These are phyloP conservation scores for Nephromyces sp. DNA, from an alignment of 169 alveolate genomes.

Conservation along the genomic window DNA sequence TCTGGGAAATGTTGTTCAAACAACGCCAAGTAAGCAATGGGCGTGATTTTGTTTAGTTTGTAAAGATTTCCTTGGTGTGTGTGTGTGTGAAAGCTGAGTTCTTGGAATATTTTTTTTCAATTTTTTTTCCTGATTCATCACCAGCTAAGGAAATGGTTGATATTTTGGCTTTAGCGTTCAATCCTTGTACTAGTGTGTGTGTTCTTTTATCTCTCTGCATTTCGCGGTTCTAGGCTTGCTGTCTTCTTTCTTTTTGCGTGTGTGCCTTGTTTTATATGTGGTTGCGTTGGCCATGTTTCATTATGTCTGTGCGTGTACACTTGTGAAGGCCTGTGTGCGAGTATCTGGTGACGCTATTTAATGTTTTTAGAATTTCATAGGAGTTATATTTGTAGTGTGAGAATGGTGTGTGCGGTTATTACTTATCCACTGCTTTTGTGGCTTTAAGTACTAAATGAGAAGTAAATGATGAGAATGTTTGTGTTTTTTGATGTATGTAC, in stretches of 20 bases:
- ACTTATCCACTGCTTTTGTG: too few relatives aligned
- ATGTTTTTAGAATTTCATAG: background rate
- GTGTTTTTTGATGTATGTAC: background rate
- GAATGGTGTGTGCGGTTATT: background rate
- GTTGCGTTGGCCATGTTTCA: background rate
- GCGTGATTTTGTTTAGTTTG: background rate
- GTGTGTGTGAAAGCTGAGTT: too few relatives aligned
- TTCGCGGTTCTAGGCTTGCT: background rate
- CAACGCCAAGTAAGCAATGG: conserved; percentile 81
- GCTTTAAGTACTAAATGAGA: background rate
- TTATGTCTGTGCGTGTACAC: background rate
- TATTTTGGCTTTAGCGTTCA: background rate
- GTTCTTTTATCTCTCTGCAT: background rate
- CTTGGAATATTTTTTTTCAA: too few relatives aligned
- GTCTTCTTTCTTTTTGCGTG: too few relatives aligned
- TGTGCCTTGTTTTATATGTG: background rate
- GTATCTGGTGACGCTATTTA: background rate
- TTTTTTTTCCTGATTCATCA: too few relatives aligned
- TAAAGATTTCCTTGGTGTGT: background rate
- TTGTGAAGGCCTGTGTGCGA: background rate
- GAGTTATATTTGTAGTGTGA: background rate
- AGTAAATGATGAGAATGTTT: background rate
- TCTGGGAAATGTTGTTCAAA: conserved; percentile 85
- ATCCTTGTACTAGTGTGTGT: background rate
- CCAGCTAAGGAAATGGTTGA: too few relatives aligned